Conservation (phyloP, 192 early-diverging fungal species). For the Kickxella alabastrina region DNA sequence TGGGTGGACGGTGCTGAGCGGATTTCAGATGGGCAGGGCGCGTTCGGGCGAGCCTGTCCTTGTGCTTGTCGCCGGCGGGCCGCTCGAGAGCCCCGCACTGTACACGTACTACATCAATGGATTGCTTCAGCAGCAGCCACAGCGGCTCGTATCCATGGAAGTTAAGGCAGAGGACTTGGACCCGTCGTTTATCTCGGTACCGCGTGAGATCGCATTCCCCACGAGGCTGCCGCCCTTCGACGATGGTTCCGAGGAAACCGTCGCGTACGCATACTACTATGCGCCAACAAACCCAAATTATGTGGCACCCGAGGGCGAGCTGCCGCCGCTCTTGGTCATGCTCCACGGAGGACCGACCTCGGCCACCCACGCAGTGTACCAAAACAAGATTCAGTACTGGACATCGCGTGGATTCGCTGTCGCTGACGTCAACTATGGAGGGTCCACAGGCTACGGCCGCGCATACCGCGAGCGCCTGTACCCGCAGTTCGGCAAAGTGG, state of each 20-base stretch:
- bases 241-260: background rate
- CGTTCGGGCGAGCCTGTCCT: constrained; percentile 31
- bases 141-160: background rate
- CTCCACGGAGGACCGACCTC: constrained; percentile 73
- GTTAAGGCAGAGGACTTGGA: background rate
- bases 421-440: constrained; percentile 76
- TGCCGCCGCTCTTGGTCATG: constrained; percentile 67
- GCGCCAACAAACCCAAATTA: constrained; percentile 61
- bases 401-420: constrained; percentile 73
- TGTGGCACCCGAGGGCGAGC: constrained; percentile 45
- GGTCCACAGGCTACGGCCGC: constrained; percentile 69
- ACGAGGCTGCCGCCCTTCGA: constrained; percentile 48
- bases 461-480: constrained; percentile 70
- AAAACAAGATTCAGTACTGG: constrained; percentile 63
- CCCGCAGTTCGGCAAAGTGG: constrained; percentile 68
- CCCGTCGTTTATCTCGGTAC: constrained; percentile 58
- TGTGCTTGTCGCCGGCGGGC: constrained; percentile 34
- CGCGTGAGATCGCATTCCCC: constrained; percentile 59
- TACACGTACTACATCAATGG: constrained; percentile 37
- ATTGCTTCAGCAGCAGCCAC: constrained; percentile 4
- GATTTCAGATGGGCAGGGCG: constrained; percentile 24
- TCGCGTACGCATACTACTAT: constrained; percentile 59
- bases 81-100: constrained; percentile 20
- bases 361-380: constrained; percentile 33
- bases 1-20: constrained; percentile 28